phyloP scores from a whole-genome alignment of 2,329 filamentous ascomycete species.

The Apiospora aurea region DNA sequence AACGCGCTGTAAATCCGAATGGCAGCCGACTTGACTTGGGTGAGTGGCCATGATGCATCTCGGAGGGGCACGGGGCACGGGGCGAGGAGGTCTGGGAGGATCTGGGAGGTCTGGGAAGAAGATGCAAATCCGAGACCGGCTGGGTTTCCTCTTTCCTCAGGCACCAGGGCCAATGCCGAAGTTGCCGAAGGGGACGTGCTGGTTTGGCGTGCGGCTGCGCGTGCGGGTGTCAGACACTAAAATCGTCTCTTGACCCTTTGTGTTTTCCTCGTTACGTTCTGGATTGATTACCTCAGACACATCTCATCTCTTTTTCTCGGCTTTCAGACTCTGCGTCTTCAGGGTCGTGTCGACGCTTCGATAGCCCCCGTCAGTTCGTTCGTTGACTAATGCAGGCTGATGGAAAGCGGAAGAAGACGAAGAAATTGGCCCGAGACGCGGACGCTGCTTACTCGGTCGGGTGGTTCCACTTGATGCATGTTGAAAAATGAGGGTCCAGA shows the following conservation, averaged over 20 bases:
- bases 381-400: background rate
- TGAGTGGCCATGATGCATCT: background rate
- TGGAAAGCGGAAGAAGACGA: conserved; percentile 3
- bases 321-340: background rate
- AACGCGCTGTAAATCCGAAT: conserved; percentile 15
- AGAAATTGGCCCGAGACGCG: background rate
- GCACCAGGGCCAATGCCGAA: conserved; percentile 1
- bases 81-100: no score
- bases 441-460: background rate
- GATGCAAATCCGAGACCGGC: conserved; percentile 11
- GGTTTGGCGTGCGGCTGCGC: background rate
- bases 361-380: background rate
- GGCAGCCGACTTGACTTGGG: background rate
- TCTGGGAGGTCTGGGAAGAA: background rate
- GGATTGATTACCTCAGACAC: background rate
- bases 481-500: background rate
- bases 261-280: background rate
- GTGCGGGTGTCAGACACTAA: conserved; percentile 9
- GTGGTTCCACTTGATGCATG: background rate
- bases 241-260: background rate
- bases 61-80: background rate
- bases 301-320: background rate
- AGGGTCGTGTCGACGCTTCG: background rate
- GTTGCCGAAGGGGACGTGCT: background rate
- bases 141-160: background rate